A percentile compares a stretch with the other conserved stretches of the same genome.
These are phyloP conservation scores for Neofusicoccum kwambonambiense DNA, from an alignment of 2,329 filamentous ascomycete genomes.

Conservation along the genomic window DNA sequence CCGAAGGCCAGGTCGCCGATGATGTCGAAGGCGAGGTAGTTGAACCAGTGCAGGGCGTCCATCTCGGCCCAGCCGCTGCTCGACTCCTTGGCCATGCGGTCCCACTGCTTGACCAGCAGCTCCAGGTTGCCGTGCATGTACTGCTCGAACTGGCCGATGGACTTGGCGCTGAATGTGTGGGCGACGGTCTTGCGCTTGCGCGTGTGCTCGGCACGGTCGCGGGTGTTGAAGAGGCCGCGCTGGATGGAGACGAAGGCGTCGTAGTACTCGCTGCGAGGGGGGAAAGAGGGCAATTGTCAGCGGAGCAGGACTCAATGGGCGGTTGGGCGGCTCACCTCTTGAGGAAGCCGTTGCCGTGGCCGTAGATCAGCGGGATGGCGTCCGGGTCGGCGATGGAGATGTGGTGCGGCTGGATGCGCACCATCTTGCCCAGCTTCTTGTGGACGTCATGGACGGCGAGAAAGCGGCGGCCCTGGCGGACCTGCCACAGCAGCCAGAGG, in stretches of 20 bases:
- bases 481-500: slow-evolving; percentile 70
- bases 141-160: slow-evolving; percentile 79
- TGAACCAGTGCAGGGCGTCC: slow-evolving; percentile 80
- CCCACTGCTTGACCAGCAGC: slow-evolving; percentile 71
- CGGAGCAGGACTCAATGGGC: neutral
- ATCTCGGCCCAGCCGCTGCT: slow-evolving; percentile 60
- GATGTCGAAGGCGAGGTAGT: slow-evolving; percentile 62
- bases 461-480: slow-evolving; percentile 59
- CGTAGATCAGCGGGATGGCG: slow-evolving; percentile 76
- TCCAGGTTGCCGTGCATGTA: slow-evolving; percentile 82
- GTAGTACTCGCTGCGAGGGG: slow-evolving; percentile 69
- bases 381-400: slow-evolving; percentile 76
- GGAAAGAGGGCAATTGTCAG: neutral
- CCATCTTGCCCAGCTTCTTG: slow-evolving; percentile 72
- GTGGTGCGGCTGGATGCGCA: slow-evolving; percentile 82
- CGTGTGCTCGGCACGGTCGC: slow-evolving; percentile 76
- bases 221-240: slow-evolving; percentile 85
- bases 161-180: slow-evolving; percentile 83
- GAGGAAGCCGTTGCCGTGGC: slow-evolving; percentile 54
- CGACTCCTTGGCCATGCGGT: slow-evolving; percentile 57
- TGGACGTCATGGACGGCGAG: slow-evolving; percentile 69
- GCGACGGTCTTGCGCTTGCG: slow-evolving; percentile 87
- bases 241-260: slow-evolving; percentile 87
- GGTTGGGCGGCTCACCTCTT: slow-evolving; percentile 40
- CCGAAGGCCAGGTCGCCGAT: slow-evolving; percentile 69